Evolutionary conservation across 768 basidiomycete genomes (phyloP).

Genomic region (Tephrocybe sp.): DNA sequence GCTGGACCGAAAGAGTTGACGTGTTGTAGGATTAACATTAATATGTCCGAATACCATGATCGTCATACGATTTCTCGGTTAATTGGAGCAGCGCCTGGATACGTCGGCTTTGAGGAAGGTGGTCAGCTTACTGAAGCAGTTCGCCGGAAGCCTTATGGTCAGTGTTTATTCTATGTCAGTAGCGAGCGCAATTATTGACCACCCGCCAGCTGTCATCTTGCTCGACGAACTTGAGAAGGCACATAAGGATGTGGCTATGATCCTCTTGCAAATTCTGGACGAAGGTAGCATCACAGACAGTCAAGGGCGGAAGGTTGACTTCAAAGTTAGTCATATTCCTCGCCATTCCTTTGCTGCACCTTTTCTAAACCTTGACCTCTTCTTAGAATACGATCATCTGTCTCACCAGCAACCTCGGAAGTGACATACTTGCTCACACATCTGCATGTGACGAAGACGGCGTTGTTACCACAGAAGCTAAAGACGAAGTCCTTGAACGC

Average conservation of each 20-base stretch:
- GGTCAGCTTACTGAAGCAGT: constrained; percentile 92
- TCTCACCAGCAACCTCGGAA: constrained; percentile 84
- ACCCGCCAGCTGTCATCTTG: constrained; percentile 58
- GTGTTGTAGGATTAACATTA: constrained; percentile 71
- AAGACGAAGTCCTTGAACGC: constrained; percentile 65
- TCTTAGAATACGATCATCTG: constrained; percentile 85
- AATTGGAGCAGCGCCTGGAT: constrained; percentile 91
- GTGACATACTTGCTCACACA: constrained; percentile 70
- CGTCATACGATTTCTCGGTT: constrained; percentile 88
- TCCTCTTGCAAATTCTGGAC: constrained; percentile 86
- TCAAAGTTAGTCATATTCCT: constrained; percentile 53
- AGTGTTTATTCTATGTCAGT: constrained; percentile 8
- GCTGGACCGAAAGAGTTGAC: neutral
- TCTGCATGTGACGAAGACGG: constrained; percentile 64
- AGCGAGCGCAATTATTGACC: neutral
- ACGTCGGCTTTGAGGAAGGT: constrained; percentile 88
- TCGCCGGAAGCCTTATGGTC: constrained; percentile 84
- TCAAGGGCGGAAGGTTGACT: constrained; percentile 89
- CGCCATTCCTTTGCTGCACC: neutral
- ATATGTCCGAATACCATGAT: constrained; percentile 97
- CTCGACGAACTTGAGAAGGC: constrained; percentile 93
- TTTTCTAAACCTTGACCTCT: neutral
- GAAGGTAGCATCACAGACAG: constrained; percentile 89
- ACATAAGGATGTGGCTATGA: constrained; percentile 90
- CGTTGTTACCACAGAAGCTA: constrained; percentile 58